A percentile compares a stretch with the other conserved stretches of the same genome.
Conservation (phyloP, 352 stramenopile species). For the Pythium monospermum region DNA sequence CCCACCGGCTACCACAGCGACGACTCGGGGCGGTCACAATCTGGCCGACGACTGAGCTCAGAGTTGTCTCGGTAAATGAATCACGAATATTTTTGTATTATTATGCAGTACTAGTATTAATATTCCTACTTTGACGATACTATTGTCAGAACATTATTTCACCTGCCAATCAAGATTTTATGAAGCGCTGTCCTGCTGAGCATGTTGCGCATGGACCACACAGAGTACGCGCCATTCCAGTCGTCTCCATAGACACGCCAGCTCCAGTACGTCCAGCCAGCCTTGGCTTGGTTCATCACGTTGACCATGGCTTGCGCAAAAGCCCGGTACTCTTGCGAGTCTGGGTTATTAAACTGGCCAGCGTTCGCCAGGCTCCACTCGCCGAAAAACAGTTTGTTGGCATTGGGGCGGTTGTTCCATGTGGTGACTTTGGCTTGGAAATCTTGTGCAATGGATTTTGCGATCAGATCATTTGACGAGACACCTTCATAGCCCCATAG, state of each 20-base stretch:
- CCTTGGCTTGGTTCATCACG: slow-evolving; percentile 2
- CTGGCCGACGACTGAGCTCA: too few relatives aligned
- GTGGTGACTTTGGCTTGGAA: slow-evolving; percentile 7
- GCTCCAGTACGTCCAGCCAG: slow-evolving; percentile 17
- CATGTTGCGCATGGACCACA: slow-evolving; percentile 1
- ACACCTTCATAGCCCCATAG: slow-evolving; percentile 19
- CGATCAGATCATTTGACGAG: slow-evolving; percentile 6
- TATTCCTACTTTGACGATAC: too few relatives aligned
- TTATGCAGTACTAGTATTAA: too few relatives aligned
- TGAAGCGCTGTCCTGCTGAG: not conserved
- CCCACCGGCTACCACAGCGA: not conserved
- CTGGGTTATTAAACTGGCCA: slow-evolving; percentile 3
- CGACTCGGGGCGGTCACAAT: too few relatives aligned
- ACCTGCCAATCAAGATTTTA: slow-evolving; percentile 1
- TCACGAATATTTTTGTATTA: too few relatives aligned
- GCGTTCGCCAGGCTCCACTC: slow-evolving; percentile 22
- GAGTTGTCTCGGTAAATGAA: too few relatives aligned
- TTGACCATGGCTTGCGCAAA: slow-evolving; percentile 5
- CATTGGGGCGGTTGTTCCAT: slow-evolving; percentile 10
- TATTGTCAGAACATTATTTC: too few relatives aligned
- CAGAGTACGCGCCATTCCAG: not conserved
- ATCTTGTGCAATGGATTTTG: not conserved
- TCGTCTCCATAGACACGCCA: slow-evolving; percentile 22
- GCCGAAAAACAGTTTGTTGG: slow-evolving; percentile 25
- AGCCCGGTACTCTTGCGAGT: not conserved